phyloP scores from a whole-genome alignment of 2,329 filamentous ascomycete genomes.

The Alternaria sp. region DNA sequence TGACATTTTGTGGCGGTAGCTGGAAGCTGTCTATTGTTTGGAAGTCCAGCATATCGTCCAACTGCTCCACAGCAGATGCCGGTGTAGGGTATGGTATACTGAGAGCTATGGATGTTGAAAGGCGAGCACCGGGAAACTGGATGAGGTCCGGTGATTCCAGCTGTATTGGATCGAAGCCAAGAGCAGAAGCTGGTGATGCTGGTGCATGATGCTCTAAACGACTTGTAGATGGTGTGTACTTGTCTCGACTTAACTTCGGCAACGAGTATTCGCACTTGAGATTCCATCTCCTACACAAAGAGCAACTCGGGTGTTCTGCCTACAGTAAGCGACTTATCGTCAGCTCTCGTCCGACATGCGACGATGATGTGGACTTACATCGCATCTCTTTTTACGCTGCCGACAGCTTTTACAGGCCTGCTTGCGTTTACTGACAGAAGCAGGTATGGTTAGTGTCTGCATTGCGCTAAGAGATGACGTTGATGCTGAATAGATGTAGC shows the following conservation, averaged over 20 bases:
- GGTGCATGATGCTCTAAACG: background rate
- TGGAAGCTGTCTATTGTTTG: conserved; percentile 13
- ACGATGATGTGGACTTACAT: conserved; percentile 26
- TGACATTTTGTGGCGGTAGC: conserved; percentile 25
- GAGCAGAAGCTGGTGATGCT: background rate
- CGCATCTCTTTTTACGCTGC: conserved; percentile 47
- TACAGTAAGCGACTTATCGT: conserved; percentile 16
- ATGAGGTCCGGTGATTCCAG: conserved; percentile 8
- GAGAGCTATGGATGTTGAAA: background rate
- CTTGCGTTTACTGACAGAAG: conserved; percentile 43
- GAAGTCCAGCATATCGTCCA: conserved; percentile 2
- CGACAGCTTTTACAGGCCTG: conserved; percentile 44
- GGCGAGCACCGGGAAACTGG: conserved; percentile 1
- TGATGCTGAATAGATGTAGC: background rate
- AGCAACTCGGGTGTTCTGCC: conserved; percentile 36
- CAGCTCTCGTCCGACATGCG: conserved; percentile 12
- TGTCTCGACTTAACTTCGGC: background rate
- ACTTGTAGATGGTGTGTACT: background rate
- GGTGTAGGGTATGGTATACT: conserved; percentile 1
- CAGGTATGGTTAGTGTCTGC: conserved; percentile 31
- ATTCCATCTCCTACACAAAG: conserved; percentile 35
- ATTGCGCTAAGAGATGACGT: conserved; percentile 1
- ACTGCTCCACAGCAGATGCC: background rate
- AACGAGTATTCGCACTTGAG: conserved; percentile 33
- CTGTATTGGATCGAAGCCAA: background rate